A percentile compares a stretch with the other conserved stretches of the same genome.
These are phyloP conservation scores for Solanum chilense DNA, from an alignment of 257 asterid genomes.

Conservation along the genomic window DNA sequence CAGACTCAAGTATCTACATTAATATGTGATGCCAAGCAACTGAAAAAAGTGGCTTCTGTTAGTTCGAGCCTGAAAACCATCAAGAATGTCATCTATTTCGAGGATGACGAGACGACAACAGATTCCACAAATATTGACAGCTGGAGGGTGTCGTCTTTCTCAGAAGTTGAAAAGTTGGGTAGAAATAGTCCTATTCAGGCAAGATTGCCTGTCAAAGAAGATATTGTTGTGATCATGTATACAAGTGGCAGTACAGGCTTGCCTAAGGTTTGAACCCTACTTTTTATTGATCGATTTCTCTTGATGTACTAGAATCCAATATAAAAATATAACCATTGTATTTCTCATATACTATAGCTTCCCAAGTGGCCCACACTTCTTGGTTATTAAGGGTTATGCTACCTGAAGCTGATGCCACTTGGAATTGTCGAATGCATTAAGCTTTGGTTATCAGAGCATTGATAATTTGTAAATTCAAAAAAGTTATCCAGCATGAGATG, in stretches of 20 bases:
- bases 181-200: constrained; percentile 38
- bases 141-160: constrained; percentile 54
- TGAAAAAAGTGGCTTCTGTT: constrained; percentile 56
- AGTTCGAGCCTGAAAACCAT: constrained; percentile 54
- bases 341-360: not conserved
- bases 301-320: not conserved
- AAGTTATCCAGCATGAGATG: not conserved
- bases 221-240: constrained; percentile 83
- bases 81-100: constrained; percentile 53
- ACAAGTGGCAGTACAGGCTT: constrained; percentile 97
- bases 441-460: not conserved
- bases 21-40: constrained; percentile 70
- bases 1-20: constrained; percentile 87
- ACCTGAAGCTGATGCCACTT: not conserved
- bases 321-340: not conserved
- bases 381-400: not conserved
- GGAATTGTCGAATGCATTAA: not conserved
- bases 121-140: constrained; percentile 26
- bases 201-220: constrained; percentile 59
- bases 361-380: not conserved
- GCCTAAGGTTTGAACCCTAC: constrained; percentile 50
- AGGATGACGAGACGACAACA: constrained; percentile 37
- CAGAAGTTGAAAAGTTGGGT: constrained; percentile 75
- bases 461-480: not conserved
- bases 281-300: not conserved